Evolutionary conservation across 768 basidiomycete genomes (phyloP).

Genomic region (Chalciporus pseudorubinellus): DNA sequence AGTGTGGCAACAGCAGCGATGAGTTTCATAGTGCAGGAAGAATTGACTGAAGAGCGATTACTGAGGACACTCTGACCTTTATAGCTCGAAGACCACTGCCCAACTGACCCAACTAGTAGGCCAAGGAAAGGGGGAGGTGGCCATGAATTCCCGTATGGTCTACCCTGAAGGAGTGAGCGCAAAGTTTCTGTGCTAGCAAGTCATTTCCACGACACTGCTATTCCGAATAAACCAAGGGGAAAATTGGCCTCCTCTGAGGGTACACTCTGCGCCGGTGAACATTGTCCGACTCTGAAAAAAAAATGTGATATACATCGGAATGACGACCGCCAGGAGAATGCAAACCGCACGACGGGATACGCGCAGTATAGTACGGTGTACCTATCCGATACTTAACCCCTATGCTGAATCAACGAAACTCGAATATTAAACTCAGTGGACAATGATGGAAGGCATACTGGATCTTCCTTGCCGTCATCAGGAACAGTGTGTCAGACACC

Average conservation of each 20-base stretch:
- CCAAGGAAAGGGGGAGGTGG: background rate
- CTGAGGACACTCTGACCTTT: background rate
- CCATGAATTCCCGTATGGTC: background rate
- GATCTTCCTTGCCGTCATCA: background rate
- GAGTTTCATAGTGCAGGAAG: constrained; percentile 19
- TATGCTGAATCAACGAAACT: background rate
- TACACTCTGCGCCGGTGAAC: too few species aligned
- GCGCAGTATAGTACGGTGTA: background rate
- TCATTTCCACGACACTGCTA: background rate
- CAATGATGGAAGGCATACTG: background rate
- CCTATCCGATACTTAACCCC: background rate
- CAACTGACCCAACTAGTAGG: background rate
- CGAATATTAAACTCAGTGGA: background rate
- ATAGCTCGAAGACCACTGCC: background rate
- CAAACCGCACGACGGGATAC: background rate
- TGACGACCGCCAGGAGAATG: background rate
- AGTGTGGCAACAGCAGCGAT: too few species aligned
- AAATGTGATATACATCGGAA: background rate
- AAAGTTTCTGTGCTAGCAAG: background rate
- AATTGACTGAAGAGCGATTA: background rate
- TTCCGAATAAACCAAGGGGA: background rate
- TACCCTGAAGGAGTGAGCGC: background rate
- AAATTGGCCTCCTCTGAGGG: too few species aligned
- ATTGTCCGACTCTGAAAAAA: too few species aligned
- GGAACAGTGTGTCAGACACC: background rate